Evolutionary conservation across 2,329 filamentous ascomycete species (phyloP), one percentile per base, ranked within the genome.

Genomic region (Aspergillus sp.): DNA sequence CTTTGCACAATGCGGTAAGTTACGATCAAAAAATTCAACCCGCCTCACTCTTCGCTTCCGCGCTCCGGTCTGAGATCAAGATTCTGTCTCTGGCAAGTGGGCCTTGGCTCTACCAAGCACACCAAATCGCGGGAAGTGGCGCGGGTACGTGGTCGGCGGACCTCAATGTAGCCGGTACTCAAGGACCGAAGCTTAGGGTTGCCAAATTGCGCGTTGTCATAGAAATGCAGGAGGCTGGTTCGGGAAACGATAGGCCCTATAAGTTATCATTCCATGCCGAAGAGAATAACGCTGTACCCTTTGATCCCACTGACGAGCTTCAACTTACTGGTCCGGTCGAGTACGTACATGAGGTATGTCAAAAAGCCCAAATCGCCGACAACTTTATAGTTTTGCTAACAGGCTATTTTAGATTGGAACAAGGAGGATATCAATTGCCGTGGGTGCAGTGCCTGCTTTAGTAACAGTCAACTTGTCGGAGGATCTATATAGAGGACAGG

Each of bases 311-410:
- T 58, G 52, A 62, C 1, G 34, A 55, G 7, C 65, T 66, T 43
- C 64, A 70, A 13, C 67, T 74, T n/a, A 70, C 66, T 11, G 75
- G 76, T 1, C 74, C 74, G 13, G 53, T 77, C 5, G 49, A 66
- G 31, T 79, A 75, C 75, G 46, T 74, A 31, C 62, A 66, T 45
- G 63, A 63, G 31, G 76, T 79, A 72, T 31, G 72, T 61, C 34
- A 25, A 41, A 25, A 45, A 19, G 48, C n/a, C n/a, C 45, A 11
- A n/a, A 13, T 7, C 25, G 25, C 28, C n/a, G 11, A n/a, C 30
- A 50, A 48, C 19, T 22, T 22, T 4, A n/a, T 49, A 4, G 13
- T 22, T 22, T 54, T 60, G 2, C 61, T 66, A 30, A 69, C 45
- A 47, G 19, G 30, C 2, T 43, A 41, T 43, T 38, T 9, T 53